These are phyloP conservation scores for Dacryopinax spathularia DNA, from an alignment of 768 basidiomycete genomes.

Conservation along the genomic window DNA sequence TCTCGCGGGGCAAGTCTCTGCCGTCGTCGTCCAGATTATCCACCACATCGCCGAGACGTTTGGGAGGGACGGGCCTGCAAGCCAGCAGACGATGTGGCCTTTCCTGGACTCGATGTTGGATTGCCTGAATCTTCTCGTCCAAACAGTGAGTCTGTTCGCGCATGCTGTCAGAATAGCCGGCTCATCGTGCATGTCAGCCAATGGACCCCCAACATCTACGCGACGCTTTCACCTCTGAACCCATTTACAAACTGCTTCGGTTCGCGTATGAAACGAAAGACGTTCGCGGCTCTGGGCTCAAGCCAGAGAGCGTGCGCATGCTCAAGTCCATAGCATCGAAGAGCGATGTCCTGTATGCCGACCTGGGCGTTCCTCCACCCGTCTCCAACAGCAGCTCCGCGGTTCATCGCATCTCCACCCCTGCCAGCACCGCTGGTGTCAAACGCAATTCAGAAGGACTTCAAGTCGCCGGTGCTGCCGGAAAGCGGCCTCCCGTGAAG, in stretches of 20 bases:
- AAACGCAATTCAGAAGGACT: not conserved
- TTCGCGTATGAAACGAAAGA: not conserved
- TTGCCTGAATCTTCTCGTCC: not conserved
- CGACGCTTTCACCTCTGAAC: not conserved
- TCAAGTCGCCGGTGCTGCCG: not conserved
- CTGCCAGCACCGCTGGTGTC: not conserved
- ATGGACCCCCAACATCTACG: not conserved
- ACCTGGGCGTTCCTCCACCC: not conserved
- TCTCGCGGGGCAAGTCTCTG: not conserved
- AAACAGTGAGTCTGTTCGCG: not conserved
- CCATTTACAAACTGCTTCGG: not conserved
- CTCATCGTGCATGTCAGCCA: not conserved
- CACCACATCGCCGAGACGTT: not conserved
- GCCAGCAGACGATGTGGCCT: not conserved
- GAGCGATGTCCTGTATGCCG: not conserved
- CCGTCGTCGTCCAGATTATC: not conserved
- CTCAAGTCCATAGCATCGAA: not conserved
- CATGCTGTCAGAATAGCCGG: not conserved
- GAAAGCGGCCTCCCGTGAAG: not conserved
- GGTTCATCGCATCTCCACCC: not conserved
- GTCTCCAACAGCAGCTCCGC: not conserved
- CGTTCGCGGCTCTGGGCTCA: not conserved
- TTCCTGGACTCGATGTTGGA: not conserved
- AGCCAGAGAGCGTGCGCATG: not conserved
- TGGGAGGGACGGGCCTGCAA: not conserved